Conservation (phyloP, 106 monocot genomes). For the Hemerocallis citrina region DNA sequence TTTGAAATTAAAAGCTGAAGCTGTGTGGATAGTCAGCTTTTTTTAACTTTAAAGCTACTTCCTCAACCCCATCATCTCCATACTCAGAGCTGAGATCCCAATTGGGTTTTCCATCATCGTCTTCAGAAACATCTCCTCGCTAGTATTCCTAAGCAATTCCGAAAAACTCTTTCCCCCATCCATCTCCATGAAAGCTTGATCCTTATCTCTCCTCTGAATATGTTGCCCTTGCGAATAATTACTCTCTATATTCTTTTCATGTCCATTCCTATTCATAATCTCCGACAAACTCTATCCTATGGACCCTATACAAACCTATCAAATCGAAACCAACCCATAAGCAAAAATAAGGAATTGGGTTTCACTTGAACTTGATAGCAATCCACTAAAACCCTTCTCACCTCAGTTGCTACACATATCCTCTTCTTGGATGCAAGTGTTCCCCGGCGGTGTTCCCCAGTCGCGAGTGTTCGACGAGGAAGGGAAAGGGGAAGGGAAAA, state of each 20-base stretch:
- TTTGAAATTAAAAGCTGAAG: too few relatives aligned
- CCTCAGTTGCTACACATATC: too few relatives aligned
- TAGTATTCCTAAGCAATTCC: conserved; percentile 45
- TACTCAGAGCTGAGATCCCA: conserved; percentile 35
- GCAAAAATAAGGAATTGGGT: background rate
- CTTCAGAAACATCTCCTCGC: conserved; percentile 49
- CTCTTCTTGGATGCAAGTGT: too few relatives aligned
- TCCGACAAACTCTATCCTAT: background rate
- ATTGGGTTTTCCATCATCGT: conserved; percentile 55
- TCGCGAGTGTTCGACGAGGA: too few relatives aligned
- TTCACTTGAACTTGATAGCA: too few relatives aligned
- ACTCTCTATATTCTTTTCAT: conserved; percentile 1
- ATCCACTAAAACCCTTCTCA: too few relatives aligned
- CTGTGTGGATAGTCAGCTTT: too few relatives aligned
- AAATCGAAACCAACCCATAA: background rate
- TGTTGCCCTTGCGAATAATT: background rate
- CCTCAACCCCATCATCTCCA: conserved; percentile 67
- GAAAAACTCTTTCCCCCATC: conserved; percentile 50
- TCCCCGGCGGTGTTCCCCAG: too few relatives aligned
- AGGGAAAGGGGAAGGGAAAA: too few relatives aligned
- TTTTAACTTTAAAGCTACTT: too few relatives aligned
- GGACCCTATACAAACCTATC: background rate
- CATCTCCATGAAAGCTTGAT: conserved; percentile 30
- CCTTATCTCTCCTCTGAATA: background rate
- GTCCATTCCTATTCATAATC: conserved; percentile 1